Percentiles rank a stretch among this genome's conserved stretches.
Evolutionary conservation across 1,284 basidiomycete genomes (phyloP).

Genomic region (Apiotrichum laibachii): DNA sequence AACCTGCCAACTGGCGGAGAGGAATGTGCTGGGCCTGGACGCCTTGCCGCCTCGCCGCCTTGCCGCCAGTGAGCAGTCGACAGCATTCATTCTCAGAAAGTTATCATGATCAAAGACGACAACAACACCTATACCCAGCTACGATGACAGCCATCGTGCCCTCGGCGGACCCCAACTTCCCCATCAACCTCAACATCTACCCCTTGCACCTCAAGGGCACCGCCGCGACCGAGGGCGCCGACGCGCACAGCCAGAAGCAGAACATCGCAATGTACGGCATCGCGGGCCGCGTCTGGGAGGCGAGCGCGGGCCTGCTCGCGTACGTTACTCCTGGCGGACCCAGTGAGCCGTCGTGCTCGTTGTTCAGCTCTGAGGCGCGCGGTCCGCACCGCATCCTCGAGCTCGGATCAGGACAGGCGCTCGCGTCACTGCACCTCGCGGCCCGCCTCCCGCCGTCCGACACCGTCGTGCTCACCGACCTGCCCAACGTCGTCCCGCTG

Average conservation of each 20-base stretch:
- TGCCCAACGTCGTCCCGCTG: slow-evolving; percentile 44
- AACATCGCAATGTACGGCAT: slow-evolving; percentile 47
- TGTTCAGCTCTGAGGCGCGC: slow-evolving; percentile 20
- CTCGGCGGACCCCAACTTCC: slow-evolving; percentile 46
- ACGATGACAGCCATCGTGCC: slow-evolving; percentile 1
- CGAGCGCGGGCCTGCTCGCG: slow-evolving; percentile 34
- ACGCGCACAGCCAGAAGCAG: slow-evolving; percentile 29
- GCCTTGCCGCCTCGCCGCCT: neutral
- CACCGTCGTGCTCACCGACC: slow-evolving; percentile 41
- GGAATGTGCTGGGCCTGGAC: neutral
- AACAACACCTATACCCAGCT: neutral
- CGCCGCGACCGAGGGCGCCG: slow-evolving; percentile 12
- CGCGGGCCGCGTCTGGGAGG: slow-evolving; percentile 50
- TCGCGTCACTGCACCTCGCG: slow-evolving; percentile 43
- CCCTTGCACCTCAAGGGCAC: slow-evolving; percentile 28
- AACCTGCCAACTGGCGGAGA: neutral
- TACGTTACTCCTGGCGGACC: slow-evolving; percentile 36
- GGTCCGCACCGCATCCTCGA: slow-evolving; percentile 34
- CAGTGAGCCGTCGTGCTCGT: slow-evolving; percentile 41
- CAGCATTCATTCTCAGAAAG: no score
- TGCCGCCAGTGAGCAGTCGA: neutral
- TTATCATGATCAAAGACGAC: neutral
- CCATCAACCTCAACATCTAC: slow-evolving; percentile 42
- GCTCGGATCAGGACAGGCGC: slow-evolving; percentile 47
- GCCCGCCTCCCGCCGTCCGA: slow-evolving; percentile 25